A percentile compares a stretch with the other conserved stretches of the same genome.
Conservation (phyloP, 306 rosid species). For the Vachellia pachyceras region DNA sequence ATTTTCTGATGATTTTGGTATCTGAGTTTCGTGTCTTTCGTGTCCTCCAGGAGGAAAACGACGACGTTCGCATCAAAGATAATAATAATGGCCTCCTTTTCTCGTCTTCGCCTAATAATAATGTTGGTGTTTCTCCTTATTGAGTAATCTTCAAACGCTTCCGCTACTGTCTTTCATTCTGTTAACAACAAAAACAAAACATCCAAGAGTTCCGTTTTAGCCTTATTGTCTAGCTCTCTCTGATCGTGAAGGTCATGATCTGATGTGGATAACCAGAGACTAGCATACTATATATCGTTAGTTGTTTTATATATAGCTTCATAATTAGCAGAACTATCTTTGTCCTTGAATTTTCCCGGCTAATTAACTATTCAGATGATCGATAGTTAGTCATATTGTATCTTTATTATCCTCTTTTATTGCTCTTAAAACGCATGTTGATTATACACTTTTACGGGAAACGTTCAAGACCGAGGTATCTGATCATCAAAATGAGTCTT, state of each 20-base stretch:
- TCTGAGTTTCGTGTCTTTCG: constrained; percentile 25
- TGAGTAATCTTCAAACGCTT: constrained; percentile 33
- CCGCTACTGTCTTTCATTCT: background rate
- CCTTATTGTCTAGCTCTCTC: background rate
- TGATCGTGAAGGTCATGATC: background rate
- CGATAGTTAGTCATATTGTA: background rate
- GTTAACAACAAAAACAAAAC: background rate
- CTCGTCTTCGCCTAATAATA: constrained; percentile 60
- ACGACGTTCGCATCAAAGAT: constrained; percentile 62
- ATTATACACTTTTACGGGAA: background rate
- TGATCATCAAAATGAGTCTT: background rate
- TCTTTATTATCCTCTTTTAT: background rate
- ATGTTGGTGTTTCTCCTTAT: constrained; percentile 77
- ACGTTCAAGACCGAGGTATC: background rate
- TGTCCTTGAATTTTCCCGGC: constrained; percentile 31
- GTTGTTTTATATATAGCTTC: constrained; percentile 31
- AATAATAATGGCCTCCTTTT: constrained; percentile 63
- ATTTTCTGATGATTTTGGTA: constrained; percentile 25
- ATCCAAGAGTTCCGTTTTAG: constrained; percentile 8
- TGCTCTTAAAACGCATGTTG: background rate
- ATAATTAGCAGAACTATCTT: constrained; percentile 5
- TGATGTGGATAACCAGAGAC: constrained; percentile 43
- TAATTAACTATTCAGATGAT: background rate
- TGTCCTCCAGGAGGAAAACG: constrained; percentile 71
- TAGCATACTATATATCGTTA: constrained; percentile 24